A percentile compares a stretch with the other conserved stretches of the same genome.
Evolutionary conservation across 352 stramenopile species (phyloP).

Genomic region (Globisporangium mamillatum): DNA sequence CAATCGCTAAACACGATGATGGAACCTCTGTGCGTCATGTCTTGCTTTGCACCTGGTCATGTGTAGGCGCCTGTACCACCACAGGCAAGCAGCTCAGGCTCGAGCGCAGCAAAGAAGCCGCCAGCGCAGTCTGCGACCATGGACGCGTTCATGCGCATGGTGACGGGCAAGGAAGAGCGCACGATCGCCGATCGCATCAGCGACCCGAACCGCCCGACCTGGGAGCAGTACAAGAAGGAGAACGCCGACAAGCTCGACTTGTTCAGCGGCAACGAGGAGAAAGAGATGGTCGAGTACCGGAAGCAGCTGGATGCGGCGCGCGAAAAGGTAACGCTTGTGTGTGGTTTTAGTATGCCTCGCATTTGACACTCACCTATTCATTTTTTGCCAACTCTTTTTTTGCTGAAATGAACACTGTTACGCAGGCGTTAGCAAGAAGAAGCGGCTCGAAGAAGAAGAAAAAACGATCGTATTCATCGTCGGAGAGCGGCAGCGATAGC

Average conservation of each 20-base stretch:
- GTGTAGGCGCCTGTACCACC: slow-evolving; percentile 4
- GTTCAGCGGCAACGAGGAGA: slow-evolving; percentile 71
- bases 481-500: slow-evolving; percentile 45
- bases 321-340: slow-evolving; percentile 61
- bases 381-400: neutral
- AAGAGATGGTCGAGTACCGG: slow-evolving; percentile 94
- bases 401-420: too few species aligned
- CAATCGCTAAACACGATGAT: neutral
- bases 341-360: neutral
- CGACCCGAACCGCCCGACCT: slow-evolving; percentile 93
- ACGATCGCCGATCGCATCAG: slow-evolving; percentile 93
- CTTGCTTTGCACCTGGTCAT: neutral
- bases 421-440: slow-evolving; percentile 50
- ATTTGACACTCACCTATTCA: neutral
- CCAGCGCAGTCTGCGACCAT: slow-evolving; percentile 78
- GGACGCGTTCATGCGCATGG: slow-evolving; percentile 92
- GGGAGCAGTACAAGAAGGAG: slow-evolving; percentile 96
- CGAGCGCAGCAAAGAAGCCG: slow-evolving; percentile 18
- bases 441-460: slow-evolving; percentile 77
- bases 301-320: slow-evolving; percentile 90
- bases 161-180: slow-evolving; percentile 91
- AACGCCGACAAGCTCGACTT: slow-evolving; percentile 94
- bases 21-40: neutral
- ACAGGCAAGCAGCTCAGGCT: neutral
- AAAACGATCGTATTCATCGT: slow-evolving; percentile 53